phyloP scores from a whole-genome alignment of 2,329 filamentous ascomycete species.

The Xylaria sp. region DNA sequence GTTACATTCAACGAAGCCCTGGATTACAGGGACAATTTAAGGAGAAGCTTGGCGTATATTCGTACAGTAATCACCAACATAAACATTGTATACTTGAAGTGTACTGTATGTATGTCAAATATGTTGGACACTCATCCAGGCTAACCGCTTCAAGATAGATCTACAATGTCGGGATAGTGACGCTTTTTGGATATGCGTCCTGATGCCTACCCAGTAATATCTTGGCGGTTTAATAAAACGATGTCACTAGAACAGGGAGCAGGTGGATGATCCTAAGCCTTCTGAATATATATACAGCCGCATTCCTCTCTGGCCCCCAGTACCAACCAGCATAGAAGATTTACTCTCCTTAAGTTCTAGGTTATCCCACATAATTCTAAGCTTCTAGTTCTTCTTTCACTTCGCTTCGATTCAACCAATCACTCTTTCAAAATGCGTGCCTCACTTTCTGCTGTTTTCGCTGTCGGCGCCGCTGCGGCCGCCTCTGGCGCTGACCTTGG shows the following conservation, averaged over 20 bases:
- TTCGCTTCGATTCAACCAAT: conserved; percentile 13
- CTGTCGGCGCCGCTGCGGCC: conserved; percentile 18
- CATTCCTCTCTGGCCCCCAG: background rate
- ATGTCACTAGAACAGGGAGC: conserved; percentile 8
- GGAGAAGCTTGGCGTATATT: conserved; percentile 16
- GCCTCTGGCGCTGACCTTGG: conserved; percentile 10
- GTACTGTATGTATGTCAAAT: conserved; percentile 21
- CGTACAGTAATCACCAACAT: conserved; percentile 26
- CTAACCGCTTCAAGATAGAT: conserved; percentile 10
- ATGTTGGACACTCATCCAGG: conserved; percentile 4
- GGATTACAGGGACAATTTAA: conserved; percentile 18
- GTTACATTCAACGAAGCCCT: background rate
- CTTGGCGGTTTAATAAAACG: conserved; percentile 11
- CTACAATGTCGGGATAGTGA: conserved; percentile 21
- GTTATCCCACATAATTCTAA: conserved; percentile 1
- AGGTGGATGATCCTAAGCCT: background rate
- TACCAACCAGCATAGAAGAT: background rate
- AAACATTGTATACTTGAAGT: background rate
- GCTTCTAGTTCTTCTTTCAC: background rate
- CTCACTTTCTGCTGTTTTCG: conserved; percentile 23
- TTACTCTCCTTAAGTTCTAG: conserved; percentile 23
- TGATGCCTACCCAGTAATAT: conserved; percentile 7
- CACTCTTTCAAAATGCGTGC: conserved; percentile 25
- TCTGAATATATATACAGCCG: conserved; percentile 14
- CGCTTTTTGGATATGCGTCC: background rate